Evolutionary conservation across 495 filamentous ascomycete genomes (phyloP).

Genomic region (Podospora pseudoanserina): DNA sequence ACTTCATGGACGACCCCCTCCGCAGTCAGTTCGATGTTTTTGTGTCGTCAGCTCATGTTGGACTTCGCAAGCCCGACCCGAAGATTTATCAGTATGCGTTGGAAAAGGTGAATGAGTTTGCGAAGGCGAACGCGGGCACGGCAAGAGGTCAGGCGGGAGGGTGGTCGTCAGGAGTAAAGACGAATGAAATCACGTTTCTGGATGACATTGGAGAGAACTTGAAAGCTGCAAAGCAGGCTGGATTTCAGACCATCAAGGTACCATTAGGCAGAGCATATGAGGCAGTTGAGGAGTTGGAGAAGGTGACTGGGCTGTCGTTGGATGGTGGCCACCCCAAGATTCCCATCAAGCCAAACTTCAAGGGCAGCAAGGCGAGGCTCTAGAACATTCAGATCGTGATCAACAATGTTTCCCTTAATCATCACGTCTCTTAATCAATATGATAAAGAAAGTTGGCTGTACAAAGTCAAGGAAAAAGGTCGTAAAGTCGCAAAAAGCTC

Average conservation of each 20-base stretch:
- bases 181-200: slow-evolving; percentile 76
- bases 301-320: slow-evolving; percentile 47
- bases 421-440: neutral
- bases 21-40: slow-evolving; percentile 73
- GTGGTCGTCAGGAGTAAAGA: slow-evolving; percentile 49
- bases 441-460: neutral
- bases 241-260: slow-evolving; percentile 83
- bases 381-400: slow-evolving; percentile 13
- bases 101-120: slow-evolving; percentile 56
- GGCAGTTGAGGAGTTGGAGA: slow-evolving; percentile 57
- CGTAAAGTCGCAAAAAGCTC: neutral
- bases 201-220: slow-evolving; percentile 97
- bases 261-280: slow-evolving; percentile 70
- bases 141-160: slow-evolving; percentile 41
- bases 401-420: neutral
- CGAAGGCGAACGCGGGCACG: slow-evolving; percentile 41
- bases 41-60: slow-evolving; percentile 78
- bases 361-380: slow-evolving; percentile 37
- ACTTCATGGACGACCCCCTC: slow-evolving; percentile 46
- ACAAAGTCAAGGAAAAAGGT: neutral
- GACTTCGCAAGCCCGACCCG: slow-evolving; percentile 81
- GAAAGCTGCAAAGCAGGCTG: slow-evolving; percentile 69
- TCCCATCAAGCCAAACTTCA: slow-evolving; percentile 37
- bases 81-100: slow-evolving; percentile 75
- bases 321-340: slow-evolving; percentile 45